Base-by-base conservation (phyloP, 768 basidiomycete genomes). In the Harrya chromipes region DNA sequence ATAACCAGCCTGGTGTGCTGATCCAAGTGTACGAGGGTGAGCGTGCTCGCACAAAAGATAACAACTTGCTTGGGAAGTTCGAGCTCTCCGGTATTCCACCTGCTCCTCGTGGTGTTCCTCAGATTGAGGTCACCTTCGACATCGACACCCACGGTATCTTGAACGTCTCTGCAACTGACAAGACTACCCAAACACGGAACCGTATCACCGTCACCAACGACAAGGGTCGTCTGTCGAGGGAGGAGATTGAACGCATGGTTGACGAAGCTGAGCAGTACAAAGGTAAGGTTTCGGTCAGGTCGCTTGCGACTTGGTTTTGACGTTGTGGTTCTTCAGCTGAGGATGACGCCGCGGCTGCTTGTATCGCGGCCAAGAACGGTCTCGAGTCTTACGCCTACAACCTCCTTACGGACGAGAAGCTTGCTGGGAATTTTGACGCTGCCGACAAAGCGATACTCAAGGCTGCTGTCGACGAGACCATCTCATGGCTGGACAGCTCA, bases 1-100 rank as follows among this genome's bases (percentile, higher is more conserved):
- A 97, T 78, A 97, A 98, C 78, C 94, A 97, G 70, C 94, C 94
- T 49, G 93, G 94, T 79, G 94, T 98, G 40, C 84, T 97, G 64
- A 97, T 98, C 70, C 94, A 97, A 69, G 94, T 97, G 33, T 97
- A 83, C 74, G 95, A 98, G 78, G 95, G 94, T 72, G 94, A 97
- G 71, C 92, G 94, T 78, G 92, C 94, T 27, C 90, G 93, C 66
- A 97, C 94, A 52, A 97, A 94, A 79, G 95, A 97, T 76, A 97
- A 97, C 81, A 97, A 97, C 77, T 70, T 94, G 29, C 90, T 98
- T 66, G 95, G 95, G 68, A 97, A 98, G 74, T 98, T 97, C 71
- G 94, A 97, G 74, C 86, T 98, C 27, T 89, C 90, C 53, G 91
- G 94, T 49, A 97, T 97, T 55, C 94, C 90, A 19, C 94, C 95